Conservation (phyloP, 148 eudicot genomes). For the Spergularia bocconei region DNA sequence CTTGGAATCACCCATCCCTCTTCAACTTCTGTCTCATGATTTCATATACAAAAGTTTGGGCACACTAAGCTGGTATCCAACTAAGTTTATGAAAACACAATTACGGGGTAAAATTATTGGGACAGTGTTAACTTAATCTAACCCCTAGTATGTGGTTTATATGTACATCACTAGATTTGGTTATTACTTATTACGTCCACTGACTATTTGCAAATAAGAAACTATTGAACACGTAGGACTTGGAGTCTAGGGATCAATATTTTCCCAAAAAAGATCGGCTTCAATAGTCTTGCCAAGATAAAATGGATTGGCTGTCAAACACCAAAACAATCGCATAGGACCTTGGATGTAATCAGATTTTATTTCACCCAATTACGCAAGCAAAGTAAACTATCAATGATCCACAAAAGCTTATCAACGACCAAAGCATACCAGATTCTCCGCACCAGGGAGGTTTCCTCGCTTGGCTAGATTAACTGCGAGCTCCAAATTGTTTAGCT, state of each 20-base stretch:
- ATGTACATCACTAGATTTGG: neutral
- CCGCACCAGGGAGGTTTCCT: constrained; percentile 97
- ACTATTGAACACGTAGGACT: no score
- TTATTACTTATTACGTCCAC: neutral
- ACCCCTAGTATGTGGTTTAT: neutral
- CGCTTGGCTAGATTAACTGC: constrained; percentile 95
- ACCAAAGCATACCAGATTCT: constrained; percentile 57
- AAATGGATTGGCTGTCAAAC: neutral
- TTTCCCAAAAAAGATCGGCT: neutral
- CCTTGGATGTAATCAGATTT: neutral
- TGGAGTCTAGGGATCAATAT: no score
- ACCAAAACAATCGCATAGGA: neutral
- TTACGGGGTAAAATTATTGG: neutral
- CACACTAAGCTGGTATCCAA: neutral
- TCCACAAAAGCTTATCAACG: neutral
- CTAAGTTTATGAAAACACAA: neutral
- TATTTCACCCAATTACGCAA: neutral
- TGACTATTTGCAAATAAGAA: no score
- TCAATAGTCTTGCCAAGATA: neutral
- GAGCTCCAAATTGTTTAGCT: constrained; percentile 93
- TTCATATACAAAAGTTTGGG: neutral
- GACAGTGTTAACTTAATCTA: neutral
- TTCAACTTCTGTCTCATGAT: neutral
- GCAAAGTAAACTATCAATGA: neutral
- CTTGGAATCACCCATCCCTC: no score